Evolutionary conservation across 1,284 basidiomycete genomes (phyloP), one percentile per base, ranked within the genome.

Genomic region (Pisolithus thermaeus): DNA sequence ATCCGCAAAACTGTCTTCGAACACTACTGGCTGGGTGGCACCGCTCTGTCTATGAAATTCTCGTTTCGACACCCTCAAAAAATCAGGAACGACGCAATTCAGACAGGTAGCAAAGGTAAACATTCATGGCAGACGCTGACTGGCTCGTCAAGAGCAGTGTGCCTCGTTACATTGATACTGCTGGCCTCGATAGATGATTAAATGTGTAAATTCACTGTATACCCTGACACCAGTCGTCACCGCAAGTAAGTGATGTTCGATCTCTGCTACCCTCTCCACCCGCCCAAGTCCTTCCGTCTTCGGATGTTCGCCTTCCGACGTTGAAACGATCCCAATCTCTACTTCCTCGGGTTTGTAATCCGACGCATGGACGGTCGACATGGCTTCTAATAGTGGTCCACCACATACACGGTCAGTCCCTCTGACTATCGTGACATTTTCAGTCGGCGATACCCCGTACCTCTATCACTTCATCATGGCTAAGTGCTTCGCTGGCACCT

Each of bases 301-400:
- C 51, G 67, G 67, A 55, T 75, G 68, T 61, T 90, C 89, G n/a
- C 84, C 82, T 7, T 83, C 79, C 40, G 78, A 77, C 4, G 75
- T 77, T 22, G 89, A 92, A 16, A 90, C 84, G 45, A 93, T 89
- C 7, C 89, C 87, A 51, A 92, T 90, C 67, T 94, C 91, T 57
- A 93, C 87, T 66, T 93, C 90, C 39, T 84, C 87, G 0, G 88
- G 75, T 70, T 98, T 98, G 76, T 95, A 94, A 68, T 99, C 97
- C 22, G 95, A 97, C 30, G 92, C 87, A 68, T 94, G 86, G 51
- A 98, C 87, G 0, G 87, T 92, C 35, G 92, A 92, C 69, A 99
- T 87, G 12, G 90, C 88, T 69, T 96, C 92, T 55, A 99, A n/a
- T 94, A 0, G 95, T 96, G 70, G 97, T 81, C 89, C 97, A 57